Conservation (phyloP, 1,139 yeast genomes). For the Geotrichum citri-aurantii region DNA sequence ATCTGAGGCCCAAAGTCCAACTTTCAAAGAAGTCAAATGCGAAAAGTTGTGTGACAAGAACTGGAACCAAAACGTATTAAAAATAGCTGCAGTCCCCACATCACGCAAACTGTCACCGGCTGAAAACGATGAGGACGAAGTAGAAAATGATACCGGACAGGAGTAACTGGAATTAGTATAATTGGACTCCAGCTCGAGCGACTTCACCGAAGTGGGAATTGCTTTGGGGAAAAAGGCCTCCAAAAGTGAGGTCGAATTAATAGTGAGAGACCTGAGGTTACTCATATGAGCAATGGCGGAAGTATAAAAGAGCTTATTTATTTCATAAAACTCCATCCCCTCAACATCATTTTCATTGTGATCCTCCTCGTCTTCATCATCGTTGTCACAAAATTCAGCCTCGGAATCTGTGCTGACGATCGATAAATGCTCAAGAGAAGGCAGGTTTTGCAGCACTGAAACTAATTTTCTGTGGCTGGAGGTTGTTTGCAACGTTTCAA, state of each 20-base stretch:
- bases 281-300: constrained; percentile 1
- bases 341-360: constrained; percentile 1
- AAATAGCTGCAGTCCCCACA: background rate
- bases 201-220: background rate
- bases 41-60: background rate
- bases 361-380: background rate
- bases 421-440: background rate
- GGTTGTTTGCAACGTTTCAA: background rate
- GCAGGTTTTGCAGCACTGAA: background rate
- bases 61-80: constrained; percentile 2
- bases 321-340: background rate
- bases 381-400: background rate
- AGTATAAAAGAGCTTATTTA: background rate
- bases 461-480: background rate
- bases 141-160: background rate
- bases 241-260: constrained; percentile 4
- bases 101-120: background rate
- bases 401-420: background rate
- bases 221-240: constrained; percentile 5
- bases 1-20: constrained; percentile 4
- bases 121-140: background rate
- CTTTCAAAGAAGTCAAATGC: constrained; percentile 5
- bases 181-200: constrained; percentile 8
- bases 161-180: background rate
- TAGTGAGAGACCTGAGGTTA: constrained; percentile 1